phyloP scores from a whole-genome alignment of 768 basidiomycete species.

The Amanita phalloides region DNA sequence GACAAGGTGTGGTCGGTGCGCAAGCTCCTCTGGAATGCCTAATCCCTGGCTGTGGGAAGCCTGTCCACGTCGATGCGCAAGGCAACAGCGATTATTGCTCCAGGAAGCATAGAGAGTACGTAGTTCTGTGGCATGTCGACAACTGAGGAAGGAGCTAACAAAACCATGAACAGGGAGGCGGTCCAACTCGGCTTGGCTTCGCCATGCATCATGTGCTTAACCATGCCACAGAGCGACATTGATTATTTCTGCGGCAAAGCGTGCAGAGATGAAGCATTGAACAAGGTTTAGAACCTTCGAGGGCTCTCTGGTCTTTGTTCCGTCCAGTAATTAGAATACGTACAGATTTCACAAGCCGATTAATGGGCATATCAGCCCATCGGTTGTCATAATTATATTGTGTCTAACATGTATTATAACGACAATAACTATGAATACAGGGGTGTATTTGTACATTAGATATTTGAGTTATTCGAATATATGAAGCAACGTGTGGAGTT shows the following conservation, averaged over 20 bases:
- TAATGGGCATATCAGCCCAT: background rate
- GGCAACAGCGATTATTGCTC: conserved; percentile 52
- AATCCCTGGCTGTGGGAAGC: conserved; percentile 48
- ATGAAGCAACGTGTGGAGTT: no score
- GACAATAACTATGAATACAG: background rate
- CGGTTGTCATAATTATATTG: background rate
- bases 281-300: conserved; percentile 21
- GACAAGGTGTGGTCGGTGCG: conserved; percentile 12
- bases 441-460: background rate
- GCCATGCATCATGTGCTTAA: conserved; percentile 57
- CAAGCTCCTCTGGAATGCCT: conserved; percentile 32
- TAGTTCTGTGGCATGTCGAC: conserved; percentile 9
- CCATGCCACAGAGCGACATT: conserved; percentile 42
- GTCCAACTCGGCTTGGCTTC: conserved; percentile 38
- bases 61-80: conserved; percentile 42
- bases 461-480: background rate
- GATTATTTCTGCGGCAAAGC: conserved; percentile 55
- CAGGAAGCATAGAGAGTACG: conserved; percentile 51
- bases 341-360: background rate
- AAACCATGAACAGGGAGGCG: conserved; percentile 38
- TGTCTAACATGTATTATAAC: background rate
- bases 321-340: background rate
- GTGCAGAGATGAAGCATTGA: conserved; percentile 51
- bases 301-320: background rate
- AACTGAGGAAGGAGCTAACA: background rate